Base-by-base conservation (phyloP, 2,329 filamentous ascomycete species). In the Gnomoniopsis sp. region DNA sequence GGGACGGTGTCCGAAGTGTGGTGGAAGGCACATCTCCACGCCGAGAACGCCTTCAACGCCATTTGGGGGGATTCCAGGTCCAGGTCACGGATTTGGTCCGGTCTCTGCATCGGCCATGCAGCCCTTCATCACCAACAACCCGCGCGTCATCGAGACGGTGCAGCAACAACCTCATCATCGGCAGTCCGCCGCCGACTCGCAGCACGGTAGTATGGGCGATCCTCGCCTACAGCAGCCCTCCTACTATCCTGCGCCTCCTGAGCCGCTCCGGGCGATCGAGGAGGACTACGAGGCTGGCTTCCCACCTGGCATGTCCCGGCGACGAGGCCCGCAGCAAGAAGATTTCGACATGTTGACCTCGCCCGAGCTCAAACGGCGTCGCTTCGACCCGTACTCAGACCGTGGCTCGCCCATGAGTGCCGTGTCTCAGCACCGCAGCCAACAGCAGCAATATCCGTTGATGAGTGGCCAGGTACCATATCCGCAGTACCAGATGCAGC, bases 1-100 rank as follows among this genome's bases (percentile, higher is more conserved):
- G n/a, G 75, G 76, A 23, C 78, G 83, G 64, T 93, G 90, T 69
- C 77, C 80, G 36, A 90, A 87, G 77, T 93, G 90, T 65, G 86
- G 88, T 61, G 89, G 89, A 14, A 79, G 85, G 12, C 86, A 81
- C 67, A 85, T 88, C 66, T 80, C 82, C 53, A 84, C 85, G 6
- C 84, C 86, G 1, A 78, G 79, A 43, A 87, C 85, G 10, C 84
- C 86, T 0, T 80, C 74, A 17, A 81, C 77, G 2, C 77, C 80
- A 1, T 76, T 77, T 55, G 59, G 56, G 8, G 21, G 38, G 10
- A 43, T 52, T 4, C 51, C 56, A 23, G 58, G 58, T 7, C 51
- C 48, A 11, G 44, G 26, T 21, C 36, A 44, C 14, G 44, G 53
- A 14, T 21, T 41, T 4, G 72, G 70, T 3, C 71, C 75, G 3